phyloP scores from a whole-genome alignment of 306 rosid genomes.

The Begonia loranthoides region DNA sequence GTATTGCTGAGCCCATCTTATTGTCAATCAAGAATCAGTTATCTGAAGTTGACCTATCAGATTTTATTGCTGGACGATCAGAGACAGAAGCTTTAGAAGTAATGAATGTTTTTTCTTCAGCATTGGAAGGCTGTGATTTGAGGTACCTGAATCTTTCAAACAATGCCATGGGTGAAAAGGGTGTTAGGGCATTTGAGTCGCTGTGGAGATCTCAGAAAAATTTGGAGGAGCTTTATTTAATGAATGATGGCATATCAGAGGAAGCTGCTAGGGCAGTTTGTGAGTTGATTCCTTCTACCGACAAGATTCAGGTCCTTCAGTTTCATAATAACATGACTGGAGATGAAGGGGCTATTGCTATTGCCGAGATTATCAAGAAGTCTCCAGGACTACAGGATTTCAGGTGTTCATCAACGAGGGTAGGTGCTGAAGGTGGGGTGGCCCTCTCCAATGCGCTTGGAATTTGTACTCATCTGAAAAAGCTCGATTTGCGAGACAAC shows the following conservation, averaged over 20 bases:
- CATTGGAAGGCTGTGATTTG: conserved; percentile 52
- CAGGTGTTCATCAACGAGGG: conserved; percentile 84
- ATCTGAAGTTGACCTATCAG: conserved; percentile 65
- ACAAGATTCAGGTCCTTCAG: conserved; percentile 71
- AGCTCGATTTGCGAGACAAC: conserved; percentile 79
- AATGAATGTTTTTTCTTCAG: conserved; percentile 66
- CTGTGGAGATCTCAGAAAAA: conserved; percentile 53
- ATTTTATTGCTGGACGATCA: conserved; percentile 74
- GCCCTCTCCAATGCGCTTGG: conserved; percentile 67
- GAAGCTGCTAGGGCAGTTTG: conserved; percentile 85
- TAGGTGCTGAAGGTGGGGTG: conserved; percentile 70
- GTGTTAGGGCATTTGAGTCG: conserved; percentile 65
- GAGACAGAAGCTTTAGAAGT: conserved; percentile 81
- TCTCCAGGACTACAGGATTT: conserved; percentile 67
- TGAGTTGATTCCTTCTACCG: conserved; percentile 75
- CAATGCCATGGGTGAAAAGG: conserved; percentile 82
- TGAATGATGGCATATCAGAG: conserved; percentile 90
- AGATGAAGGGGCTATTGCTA: conserved; percentile 65
- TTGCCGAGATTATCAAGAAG: conserved; percentile 41
- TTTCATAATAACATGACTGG: conserved; percentile 69
- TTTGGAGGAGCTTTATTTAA: conserved; percentile 80
- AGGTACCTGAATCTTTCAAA: conserved; percentile 58
- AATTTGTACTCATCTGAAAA: conserved; percentile 49
- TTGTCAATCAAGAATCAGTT: conserved; percentile 52
- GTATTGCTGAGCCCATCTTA: conserved; percentile 50